A percentile compares a stretch with the other conserved stretches of the same genome.
These are phyloP conservation scores for Arthrobotrys sphaeroides DNA, from an alignment of 2,329 filamentous ascomycete species.

Conservation along the genomic window DNA sequence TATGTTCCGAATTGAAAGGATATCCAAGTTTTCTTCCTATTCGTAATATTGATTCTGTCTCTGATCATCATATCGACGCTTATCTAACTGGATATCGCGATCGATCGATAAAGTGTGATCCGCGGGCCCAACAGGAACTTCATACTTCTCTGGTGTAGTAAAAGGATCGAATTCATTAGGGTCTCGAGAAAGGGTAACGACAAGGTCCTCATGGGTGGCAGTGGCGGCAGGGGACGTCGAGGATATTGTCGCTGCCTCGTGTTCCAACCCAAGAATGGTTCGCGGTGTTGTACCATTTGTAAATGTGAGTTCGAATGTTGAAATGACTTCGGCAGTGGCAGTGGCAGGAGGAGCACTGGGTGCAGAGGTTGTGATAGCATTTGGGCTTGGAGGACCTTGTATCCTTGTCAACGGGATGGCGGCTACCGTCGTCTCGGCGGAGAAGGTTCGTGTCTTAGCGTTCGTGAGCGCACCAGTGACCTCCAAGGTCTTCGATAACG, in stretches of 20 bases:
- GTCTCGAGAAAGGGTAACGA: too few species aligned
- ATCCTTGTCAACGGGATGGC: not conserved
- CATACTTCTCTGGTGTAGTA: too few species aligned
- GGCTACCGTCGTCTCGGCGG: not conserved
- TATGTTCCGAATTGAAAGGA: too few species aligned
- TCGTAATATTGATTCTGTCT: too few species aligned
- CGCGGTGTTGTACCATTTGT: not conserved
- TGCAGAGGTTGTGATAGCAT: not conserved
- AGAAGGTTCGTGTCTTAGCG: not conserved
- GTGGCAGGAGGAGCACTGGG: not conserved
- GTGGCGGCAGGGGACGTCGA: not conserved
- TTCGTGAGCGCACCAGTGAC: conserved; percentile 2
- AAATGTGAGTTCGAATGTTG: not conserved
- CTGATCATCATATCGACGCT: too few species aligned
- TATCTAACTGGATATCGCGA: too few species aligned
- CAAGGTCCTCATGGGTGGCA: too few species aligned
- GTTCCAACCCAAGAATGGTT: not conserved
- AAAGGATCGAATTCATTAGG: too few species aligned
- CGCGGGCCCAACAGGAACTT: too few species aligned
- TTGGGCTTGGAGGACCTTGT: not conserved
- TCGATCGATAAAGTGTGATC: too few species aligned
- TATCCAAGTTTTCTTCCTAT: too few species aligned
- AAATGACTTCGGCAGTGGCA: not conserved
- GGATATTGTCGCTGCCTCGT: not conserved
- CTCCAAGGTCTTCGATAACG: not conserved